Evolutionary conservation across 2,329 filamentous ascomycete genomes (phyloP).

Genomic region (Ophiocordyceps polyrhachis-furcata): DNA sequence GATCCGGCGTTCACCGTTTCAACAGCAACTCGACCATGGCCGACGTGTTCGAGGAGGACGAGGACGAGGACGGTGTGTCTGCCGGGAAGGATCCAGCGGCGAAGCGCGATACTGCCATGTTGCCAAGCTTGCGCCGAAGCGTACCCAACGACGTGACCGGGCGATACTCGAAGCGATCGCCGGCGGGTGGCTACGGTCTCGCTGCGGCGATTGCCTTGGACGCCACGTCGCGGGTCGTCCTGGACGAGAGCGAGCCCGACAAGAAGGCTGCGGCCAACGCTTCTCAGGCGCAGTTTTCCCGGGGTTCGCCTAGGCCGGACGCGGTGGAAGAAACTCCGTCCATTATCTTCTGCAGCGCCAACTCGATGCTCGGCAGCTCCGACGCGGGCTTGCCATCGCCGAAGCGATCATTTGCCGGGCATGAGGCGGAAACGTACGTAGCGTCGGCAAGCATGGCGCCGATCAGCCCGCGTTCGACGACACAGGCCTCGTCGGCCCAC

Average conservation of each 20-base stretch:
- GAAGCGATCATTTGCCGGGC: conserved; percentile 18
- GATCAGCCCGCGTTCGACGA: conserved; percentile 47
- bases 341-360: conserved; percentile 20
- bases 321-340: conserved; percentile 27
- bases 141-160: background rate
- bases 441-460: conserved; percentile 22
- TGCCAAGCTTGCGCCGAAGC: background rate
- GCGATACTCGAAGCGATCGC: background rate
- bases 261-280: background rate
- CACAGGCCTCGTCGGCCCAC: conserved; percentile 41
- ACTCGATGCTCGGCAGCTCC: conserved; percentile 8
- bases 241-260: background rate
- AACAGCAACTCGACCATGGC: conserved; percentile 59
- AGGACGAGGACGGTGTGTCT: conserved; percentile 35
- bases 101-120: background rate
- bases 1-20: conserved; percentile 40
- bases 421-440: conserved; percentile 31
- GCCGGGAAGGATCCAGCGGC: background rate
- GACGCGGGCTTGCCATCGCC: conserved; percentile 27
- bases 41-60: conserved; percentile 74
- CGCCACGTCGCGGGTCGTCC: background rate
- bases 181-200: background rate
- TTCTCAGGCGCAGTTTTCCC: background rate
- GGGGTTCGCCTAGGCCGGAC: conserved; percentile 10
- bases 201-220: background rate